Conservation (phyloP, 805 yeast species). For the Yamadazyma philogaea region DNA sequence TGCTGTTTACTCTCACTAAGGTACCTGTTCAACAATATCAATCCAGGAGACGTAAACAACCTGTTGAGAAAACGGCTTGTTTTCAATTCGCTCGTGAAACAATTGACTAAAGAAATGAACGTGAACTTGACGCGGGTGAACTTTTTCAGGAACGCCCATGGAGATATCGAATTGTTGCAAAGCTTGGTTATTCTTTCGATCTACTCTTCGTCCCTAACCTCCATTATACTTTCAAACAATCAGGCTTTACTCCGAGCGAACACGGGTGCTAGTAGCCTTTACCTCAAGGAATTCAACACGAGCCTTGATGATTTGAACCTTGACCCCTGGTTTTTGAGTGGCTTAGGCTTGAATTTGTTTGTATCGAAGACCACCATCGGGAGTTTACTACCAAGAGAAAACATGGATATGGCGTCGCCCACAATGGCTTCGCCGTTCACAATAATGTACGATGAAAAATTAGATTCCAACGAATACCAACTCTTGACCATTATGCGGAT, state of each 20-base stretch:
- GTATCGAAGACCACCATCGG: slow-evolving; percentile 51
- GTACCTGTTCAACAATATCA: slow-evolving; percentile 34
- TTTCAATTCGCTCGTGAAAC: slow-evolving; percentile 43
- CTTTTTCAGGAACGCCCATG: slow-evolving; percentile 24
- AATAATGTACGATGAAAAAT: slow-evolving; percentile 29
- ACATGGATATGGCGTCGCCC: not conserved
- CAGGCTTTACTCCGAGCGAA: slow-evolving; percentile 7
- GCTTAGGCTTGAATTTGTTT: slow-evolving; percentile 62
- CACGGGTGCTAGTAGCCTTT: slow-evolving; percentile 2
- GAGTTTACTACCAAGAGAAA: slow-evolving; percentile 22
- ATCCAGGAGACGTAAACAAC: slow-evolving; percentile 25
- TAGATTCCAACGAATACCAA: slow-evolving; percentile 44
- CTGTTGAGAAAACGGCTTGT: slow-evolving; percentile 24
- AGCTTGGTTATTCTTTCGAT: slow-evolving; percentile 63
- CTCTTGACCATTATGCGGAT: slow-evolving; percentile 57
- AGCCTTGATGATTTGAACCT: slow-evolving; percentile 41
- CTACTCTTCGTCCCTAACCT: slow-evolving; percentile 60
- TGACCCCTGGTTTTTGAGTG: slow-evolving; percentile 71
- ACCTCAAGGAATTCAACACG: slow-evolving; percentile 7
- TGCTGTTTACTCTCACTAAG: slow-evolving; percentile 63
- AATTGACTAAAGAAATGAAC: slow-evolving; percentile 50
- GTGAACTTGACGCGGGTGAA: slow-evolving; percentile 32
- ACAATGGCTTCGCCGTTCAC: slow-evolving; percentile 21
- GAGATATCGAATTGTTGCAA: slow-evolving; percentile 59
- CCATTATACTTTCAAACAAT: slow-evolving; percentile 24